Evolutionary conservation across 192 early-diverging fungal genomes (phyloP).

Genomic region (Entomortierella chlamydospora): DNA sequence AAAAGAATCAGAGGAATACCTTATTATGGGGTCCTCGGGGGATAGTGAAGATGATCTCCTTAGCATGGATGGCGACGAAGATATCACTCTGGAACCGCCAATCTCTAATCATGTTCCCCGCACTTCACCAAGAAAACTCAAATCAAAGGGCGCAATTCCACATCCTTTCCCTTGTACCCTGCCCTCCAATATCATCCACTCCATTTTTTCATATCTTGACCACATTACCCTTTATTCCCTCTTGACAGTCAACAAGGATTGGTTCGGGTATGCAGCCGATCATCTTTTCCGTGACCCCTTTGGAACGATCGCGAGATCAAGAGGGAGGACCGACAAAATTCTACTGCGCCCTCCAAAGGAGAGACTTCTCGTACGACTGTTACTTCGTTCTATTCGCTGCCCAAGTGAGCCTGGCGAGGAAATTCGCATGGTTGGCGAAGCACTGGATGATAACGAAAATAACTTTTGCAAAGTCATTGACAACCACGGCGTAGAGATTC

Average conservation of each 20-base stretch:
- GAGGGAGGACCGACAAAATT: not conserved
- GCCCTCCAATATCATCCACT: not conserved
- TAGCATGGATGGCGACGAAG: not conserved
- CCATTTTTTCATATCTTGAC: constrained; percentile 11
- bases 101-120: not conserved
- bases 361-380: constrained; percentile 14
- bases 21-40: not conserved
- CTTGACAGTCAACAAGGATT: constrained; percentile 10
- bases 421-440: not conserved
- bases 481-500: not conserved
- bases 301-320: not conserved
- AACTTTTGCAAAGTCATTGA: not conserved
- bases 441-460: not conserved
- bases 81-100: not conserved
- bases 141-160: not conserved
- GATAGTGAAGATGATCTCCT: constrained; percentile 3
- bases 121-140: not conserved
- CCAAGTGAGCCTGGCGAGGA: constrained; percentile 21
- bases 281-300: constrained; percentile 17
- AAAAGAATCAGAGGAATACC: not conserved
- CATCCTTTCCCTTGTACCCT: not conserved
- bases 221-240: constrained; percentile 2
- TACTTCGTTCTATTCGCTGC: constrained; percentile 13
- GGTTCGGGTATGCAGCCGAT: constrained; percentile 1
- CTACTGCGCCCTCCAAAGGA: not conserved